phyloP scores from a whole-genome alignment of 208 protist genomes.

The Leptomonas seymouri region DNA sequence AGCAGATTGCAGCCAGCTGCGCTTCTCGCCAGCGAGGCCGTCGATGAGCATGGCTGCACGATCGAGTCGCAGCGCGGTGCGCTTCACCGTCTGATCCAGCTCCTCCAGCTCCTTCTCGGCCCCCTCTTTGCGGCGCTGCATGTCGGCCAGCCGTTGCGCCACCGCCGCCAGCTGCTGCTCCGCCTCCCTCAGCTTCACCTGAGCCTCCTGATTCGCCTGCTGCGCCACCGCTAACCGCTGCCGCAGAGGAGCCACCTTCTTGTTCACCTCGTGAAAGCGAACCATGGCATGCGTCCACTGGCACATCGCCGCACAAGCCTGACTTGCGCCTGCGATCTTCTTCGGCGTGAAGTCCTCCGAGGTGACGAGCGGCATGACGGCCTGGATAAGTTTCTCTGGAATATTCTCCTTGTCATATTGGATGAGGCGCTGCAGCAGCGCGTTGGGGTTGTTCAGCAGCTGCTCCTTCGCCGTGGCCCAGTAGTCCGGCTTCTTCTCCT shows the following conservation, averaged over 20 bases:
- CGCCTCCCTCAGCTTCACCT: constrained; percentile 90
- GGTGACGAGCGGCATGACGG: constrained; percentile 92
- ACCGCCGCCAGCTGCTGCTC: constrained; percentile 92
- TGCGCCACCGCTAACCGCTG: constrained; percentile 90
- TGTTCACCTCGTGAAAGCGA: constrained; percentile 96
- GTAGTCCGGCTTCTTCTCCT: constrained; percentile 97
- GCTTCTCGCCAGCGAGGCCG: constrained; percentile 97
- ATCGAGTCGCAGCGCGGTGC: constrained; percentile 95
- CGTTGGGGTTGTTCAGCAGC: constrained; percentile 91
- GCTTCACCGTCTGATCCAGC: constrained; percentile 92
- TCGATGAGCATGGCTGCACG: constrained; percentile 96
- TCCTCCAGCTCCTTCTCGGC: constrained; percentile 95
- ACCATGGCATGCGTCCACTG: constrained; percentile 98
- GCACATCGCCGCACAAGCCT: constrained; percentile 98
- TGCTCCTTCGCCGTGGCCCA: constrained; percentile 95
- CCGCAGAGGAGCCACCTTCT: constrained; percentile 95
- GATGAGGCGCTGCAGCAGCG: constrained; percentile 93
- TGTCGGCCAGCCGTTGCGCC: constrained; percentile 88
- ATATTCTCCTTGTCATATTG: constrained; percentile 98
- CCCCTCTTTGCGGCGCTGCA: constrained; percentile 93
- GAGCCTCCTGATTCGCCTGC: constrained; percentile 91
- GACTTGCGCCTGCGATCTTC: constrained; percentile 94
- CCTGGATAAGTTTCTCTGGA: constrained; percentile 93
- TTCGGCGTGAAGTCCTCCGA: constrained; percentile 96
- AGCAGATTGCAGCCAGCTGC: constrained; percentile 92